Base-by-base conservation (phyloP, 2,329 filamentous ascomycete genomes). In the Grosmannia huntii region DNA sequence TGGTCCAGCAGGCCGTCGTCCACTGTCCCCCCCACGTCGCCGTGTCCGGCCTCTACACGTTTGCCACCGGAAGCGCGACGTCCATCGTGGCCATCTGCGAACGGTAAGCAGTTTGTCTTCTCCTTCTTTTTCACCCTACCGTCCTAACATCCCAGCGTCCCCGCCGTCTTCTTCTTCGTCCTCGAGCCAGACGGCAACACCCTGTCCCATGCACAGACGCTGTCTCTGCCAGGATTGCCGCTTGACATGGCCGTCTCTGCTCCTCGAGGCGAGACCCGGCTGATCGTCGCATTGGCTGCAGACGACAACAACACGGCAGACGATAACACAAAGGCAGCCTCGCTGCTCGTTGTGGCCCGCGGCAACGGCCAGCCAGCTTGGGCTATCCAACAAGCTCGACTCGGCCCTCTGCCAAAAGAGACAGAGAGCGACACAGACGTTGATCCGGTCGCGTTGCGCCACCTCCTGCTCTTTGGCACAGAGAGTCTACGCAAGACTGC, bases 101-200 rank as follows among this genome's bases (percentile, higher is more conserved):
- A 68, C 66, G 70, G 76, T 76, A 67, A 59, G 75, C 12, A 16
- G 16, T 48, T 25, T 36, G 14, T 49, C 36, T 16, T 38, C 36
- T 38, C 14, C 12, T 16, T 16, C 36, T 49, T 9, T 16, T 7
- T 11, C 9, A 3, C 19, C n/a, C 23, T 23, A 6, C 14, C n/a
- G 10, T 10, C n/a, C 36, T 38, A 38, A 52, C 27, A 28, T 41
- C 21, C 33, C 62, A 83, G 77, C 41, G 68, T 80, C 57, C 79
- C 83, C 59, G 87, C 78, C 48, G 71, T 95, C 10, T 84, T 92
- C 69, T 72, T 80, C 58, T 87, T 86, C 72, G 71, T 72, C n/a
- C 73, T 87, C 44, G 68, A 69, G n/a, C 61, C 68, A 1, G 68
- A 79, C 54, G 61, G 60, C 53, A 78, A 77, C 60, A 70, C 67